phyloP scores from a whole-genome alignment of 169 alveolate species.

The Cryptosporidium baileyi region DNA sequence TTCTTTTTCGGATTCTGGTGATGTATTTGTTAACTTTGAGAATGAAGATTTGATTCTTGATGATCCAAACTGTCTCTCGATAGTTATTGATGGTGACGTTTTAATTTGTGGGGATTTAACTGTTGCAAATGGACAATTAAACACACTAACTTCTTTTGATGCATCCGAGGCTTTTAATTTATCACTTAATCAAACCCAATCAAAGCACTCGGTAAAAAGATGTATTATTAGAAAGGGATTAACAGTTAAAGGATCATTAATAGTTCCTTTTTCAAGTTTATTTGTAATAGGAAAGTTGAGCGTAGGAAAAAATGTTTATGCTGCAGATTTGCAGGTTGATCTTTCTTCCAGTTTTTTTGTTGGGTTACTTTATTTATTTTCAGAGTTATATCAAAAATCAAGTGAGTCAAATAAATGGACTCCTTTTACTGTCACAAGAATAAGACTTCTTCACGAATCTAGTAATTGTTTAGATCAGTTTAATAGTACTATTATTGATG shows the following conservation, averaged over 20 bases:
- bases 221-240: conserved; percentile 61
- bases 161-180: conserved; percentile 13
- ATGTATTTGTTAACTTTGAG: conserved; percentile 9
- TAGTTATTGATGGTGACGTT: conserved; percentile 59
- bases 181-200: conserved; percentile 5
- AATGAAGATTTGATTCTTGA: conserved; percentile 59
- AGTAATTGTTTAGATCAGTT: background rate
- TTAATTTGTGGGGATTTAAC: conserved; percentile 34
- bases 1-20: conserved; percentile 56
- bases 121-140: conserved; percentile 60
- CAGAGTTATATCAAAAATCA: background rate
- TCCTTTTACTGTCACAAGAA: conserved; percentile 29
- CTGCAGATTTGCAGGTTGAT: conserved; percentile 42
- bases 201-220: conserved; percentile 20
- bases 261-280: conserved; percentile 63
- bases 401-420: background rate
- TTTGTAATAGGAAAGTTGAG: conserved; percentile 20
- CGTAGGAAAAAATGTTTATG: conserved; percentile 50
- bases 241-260: conserved; percentile 52
- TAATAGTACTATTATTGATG: background rate
- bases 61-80: conserved; percentile 36
- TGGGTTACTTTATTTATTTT: conserved; percentile 37
- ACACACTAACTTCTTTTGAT: conserved; percentile 50
- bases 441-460: conserved; percentile 15
- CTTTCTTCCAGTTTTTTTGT: conserved; percentile 23